Evolutionary conservation across 2,329 filamentous ascomycete genomes (phyloP), one percentile per base, ranked within the genome.

Genomic region (Apiospora kogelbergensis): DNA sequence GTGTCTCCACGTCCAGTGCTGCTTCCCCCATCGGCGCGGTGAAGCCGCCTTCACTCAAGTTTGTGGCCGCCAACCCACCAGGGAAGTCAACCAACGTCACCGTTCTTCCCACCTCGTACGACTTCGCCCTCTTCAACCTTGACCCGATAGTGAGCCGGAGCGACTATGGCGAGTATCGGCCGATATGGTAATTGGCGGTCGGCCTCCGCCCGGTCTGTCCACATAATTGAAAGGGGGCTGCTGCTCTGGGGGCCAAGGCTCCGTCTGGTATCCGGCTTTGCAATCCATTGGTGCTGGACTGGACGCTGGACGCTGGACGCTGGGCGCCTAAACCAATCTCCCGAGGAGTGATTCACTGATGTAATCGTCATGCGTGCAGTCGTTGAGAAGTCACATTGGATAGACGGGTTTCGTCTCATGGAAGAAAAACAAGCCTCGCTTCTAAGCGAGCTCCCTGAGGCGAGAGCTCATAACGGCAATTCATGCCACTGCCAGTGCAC

Each of bases 361-460:
- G 53, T 22, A 60, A 60, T 60, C 53, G n/a, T 60, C 26, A 60
- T 60, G 53, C 53, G 53, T 37, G 7, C 30, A n/a, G 7, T 53
- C 24, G 15, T 30, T 1, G 13, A 53, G 24, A 20, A 33, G 48
- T 57, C 48, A 57, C 30, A 33, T 57, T 33, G 7, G 48, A 57
- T 33, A 7, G 48, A 57, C 48, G 9, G 2, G 26, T 57, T 30
- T 26, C 48, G 48, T 57, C 53, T 37, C 17, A n/a, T 17, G 10
- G 17, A 3, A 13, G 20, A 15, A 26, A 37, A 60, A 60, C 30
- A 37, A 60, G 53, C 53, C 30, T 60, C 20, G 20, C 53, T 22
- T n/a, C 53, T 60, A 60, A 60, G 53, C 53, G 53, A 60, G 53
- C 53, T 60, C 53, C 53, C 53, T 37, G 26, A 60, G 22, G 48